Evolutionary conservation across 495 filamentous ascomycete genomes (phyloP).

Genomic region (Xylaria telfairii): DNA sequence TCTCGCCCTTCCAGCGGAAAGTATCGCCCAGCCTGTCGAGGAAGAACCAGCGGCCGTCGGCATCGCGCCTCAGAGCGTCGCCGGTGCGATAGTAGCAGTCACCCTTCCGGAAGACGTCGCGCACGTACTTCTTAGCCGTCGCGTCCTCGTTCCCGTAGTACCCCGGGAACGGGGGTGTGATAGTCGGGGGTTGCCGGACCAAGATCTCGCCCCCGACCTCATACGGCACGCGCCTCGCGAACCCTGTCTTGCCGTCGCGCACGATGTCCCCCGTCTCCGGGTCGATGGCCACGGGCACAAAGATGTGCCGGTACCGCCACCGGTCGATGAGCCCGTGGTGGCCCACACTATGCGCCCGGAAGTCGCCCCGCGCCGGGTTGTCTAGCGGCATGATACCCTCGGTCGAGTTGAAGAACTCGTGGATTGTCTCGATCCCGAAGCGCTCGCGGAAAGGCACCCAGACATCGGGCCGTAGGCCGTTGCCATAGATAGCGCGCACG

Average conservation of each 20-base stretch:
- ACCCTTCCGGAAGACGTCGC: constrained; percentile 74
- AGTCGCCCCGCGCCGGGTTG: constrained; percentile 66
- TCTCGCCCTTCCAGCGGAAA: constrained; percentile 85
- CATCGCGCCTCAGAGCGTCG: constrained; percentile 68
- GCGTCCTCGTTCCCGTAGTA: constrained; percentile 73
- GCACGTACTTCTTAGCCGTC: constrained; percentile 70
- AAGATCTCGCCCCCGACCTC: constrained; percentile 78
- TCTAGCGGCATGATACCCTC: constrained; percentile 67
- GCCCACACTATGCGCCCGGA: constrained; percentile 67
- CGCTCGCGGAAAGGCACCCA: constrained; percentile 72
- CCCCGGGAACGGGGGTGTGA: constrained; percentile 64
- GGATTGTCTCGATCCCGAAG: constrained; percentile 64
- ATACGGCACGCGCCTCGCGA: constrained; percentile 66
- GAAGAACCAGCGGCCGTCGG: constrained; percentile 80
- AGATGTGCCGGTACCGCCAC: constrained; percentile 53
- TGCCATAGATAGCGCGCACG: constrained; percentile 73
- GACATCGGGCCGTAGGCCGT: constrained; percentile 78
- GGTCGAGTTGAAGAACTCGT: constrained; percentile 71
- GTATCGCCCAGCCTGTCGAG: constrained; percentile 79
- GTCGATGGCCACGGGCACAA: constrained; percentile 72
- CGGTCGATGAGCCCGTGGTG: constrained; percentile 71
- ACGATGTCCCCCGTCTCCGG: constrained; percentile 67
- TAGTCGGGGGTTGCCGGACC: constrained; percentile 60
- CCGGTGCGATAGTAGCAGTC: constrained; percentile 79
- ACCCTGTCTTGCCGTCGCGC: constrained; percentile 70